Base-by-base conservation (phyloP, 306 rosid genomes). In the Quercus suber region DNA sequence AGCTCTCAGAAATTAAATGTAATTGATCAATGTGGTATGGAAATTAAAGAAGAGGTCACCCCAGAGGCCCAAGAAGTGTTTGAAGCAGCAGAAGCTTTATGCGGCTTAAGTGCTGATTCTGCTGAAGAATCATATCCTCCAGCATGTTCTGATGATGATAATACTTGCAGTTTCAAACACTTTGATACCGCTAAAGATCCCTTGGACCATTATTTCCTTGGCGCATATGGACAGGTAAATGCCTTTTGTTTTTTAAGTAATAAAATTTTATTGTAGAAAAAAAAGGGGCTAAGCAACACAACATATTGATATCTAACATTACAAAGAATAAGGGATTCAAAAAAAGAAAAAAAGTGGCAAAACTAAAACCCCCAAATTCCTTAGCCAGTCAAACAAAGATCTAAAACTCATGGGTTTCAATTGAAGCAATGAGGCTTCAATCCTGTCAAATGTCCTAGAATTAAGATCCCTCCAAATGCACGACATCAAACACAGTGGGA, bases 161-260 rank as follows among this genome's bases (percentile, higher is more conserved):
- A 84, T 35, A 83, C 82, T 79, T 75, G 89, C 79, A 81, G 86
- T 84, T 90, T 91, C 89, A 91, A 91, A 78, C 94, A 91, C 83
- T 96, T 96, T 84, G 99, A 96, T 86, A 91, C 93, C 55, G 85
- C 90, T 35, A 85, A 30, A 86, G 98, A 91, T 88, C 98, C 99
- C 65, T 73, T 77, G 63, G 98, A 96, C 84, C 97, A 96, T 86
- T 88, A 93, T 83, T 96, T 82, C 80, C 87, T 90, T 76, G 94
- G 97, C 79, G 87, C 94, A 80, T 83, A 82, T 82, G 93, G 91
- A 65, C 99, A 91, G 96, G 99, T 95, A 85, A 79, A 80, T 73
- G 25, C 60, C n/a, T 53, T 55, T 14, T 79, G 53, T 78, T 59
- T 27, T 65, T 75, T n/a, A 49, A 49, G 53, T 49, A 49, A 49